These are phyloP conservation scores for Microstroma glucosiphilum DNA, from an alignment of 1,284 basidiomycete genomes.

Conservation along the genomic window DNA sequence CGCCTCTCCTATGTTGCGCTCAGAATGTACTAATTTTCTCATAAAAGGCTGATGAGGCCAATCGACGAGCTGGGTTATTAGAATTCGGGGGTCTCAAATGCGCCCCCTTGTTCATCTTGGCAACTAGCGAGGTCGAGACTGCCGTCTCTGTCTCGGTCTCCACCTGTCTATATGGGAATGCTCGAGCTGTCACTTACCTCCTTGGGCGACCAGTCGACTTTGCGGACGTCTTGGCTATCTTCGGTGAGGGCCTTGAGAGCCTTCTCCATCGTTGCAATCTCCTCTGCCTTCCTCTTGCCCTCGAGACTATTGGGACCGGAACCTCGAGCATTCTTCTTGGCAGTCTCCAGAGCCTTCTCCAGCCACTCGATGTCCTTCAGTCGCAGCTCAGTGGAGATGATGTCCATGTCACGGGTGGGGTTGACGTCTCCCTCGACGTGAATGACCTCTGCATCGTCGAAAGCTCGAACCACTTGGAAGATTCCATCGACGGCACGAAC, in stretches of 20 bases:
- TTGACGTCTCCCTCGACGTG: slow-evolving; percentile 98
- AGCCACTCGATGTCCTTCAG: slow-evolving; percentile 99
- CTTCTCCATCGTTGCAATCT: slow-evolving; percentile 78
- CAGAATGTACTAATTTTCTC: slow-evolving; percentile 33
- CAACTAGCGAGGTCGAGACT: background rate
- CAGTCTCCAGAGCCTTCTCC: slow-evolving; percentile 74
- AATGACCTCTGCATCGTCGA: slow-evolving; percentile 97
- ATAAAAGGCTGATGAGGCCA: slow-evolving; percentile 57
- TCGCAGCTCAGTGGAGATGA: slow-evolving; percentile 72
- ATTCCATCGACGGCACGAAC: slow-evolving; percentile 98
- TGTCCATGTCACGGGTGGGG: slow-evolving; percentile 93
- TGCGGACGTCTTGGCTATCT: slow-evolving; percentile 85
- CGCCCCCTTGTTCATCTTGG: slow-evolving; percentile 70
- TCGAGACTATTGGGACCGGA: slow-evolving; percentile 76
- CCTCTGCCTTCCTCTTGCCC: slow-evolving; percentile 93
- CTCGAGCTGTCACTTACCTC: slow-evolving; percentile 65
- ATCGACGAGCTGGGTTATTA: slow-evolving; percentile 64
- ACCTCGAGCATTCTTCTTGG: slow-evolving; percentile 36
- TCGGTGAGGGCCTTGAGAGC: slow-evolving; percentile 71
- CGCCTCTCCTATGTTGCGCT: background rate
- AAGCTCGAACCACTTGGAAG: slow-evolving; percentile 95
- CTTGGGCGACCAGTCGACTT: slow-evolving; percentile 91
- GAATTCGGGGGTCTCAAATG: slow-evolving; percentile 58
- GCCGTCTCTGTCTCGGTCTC: background rate
- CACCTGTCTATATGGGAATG: background rate